A percentile compares a stretch with the other conserved stretches of the same genome.
phyloP scores from a whole-genome alignment of 768 basidiomycete genomes.

The Xerocomus potaroensis region DNA sequence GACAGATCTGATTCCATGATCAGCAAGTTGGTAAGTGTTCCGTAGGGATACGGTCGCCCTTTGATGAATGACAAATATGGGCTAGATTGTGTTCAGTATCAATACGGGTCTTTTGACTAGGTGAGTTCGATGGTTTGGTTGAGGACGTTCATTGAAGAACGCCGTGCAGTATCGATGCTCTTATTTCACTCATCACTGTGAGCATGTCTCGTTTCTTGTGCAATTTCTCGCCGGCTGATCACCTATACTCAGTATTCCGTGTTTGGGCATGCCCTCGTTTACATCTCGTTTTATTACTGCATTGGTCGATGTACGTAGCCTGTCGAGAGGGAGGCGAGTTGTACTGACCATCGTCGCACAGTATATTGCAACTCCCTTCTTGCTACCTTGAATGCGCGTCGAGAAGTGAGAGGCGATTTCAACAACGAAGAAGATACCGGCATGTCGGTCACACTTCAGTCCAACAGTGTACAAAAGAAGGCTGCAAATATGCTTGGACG shows the following conservation, averaged over 20 bases:
- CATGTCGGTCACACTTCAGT: conserved; percentile 16
- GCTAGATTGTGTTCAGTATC: conserved; percentile 50
- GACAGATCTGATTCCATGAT: conserved; percentile 46
- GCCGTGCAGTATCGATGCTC: conserved; percentile 42
- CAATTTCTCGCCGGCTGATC: neutral
- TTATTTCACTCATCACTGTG: conserved; percentile 52
- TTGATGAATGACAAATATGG: neutral
- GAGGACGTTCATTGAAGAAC: conserved; percentile 3
- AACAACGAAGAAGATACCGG: conserved; percentile 10
- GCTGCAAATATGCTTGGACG: neutral
- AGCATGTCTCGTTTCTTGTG: neutral
- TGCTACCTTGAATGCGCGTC: conserved; percentile 54
- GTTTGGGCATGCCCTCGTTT: conserved; percentile 48
- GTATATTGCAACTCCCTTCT: conserved; percentile 62
- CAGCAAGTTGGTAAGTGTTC: conserved; percentile 35
- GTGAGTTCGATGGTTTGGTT: conserved; percentile 9
- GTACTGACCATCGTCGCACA: conserved; percentile 15
- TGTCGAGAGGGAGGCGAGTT: neutral
- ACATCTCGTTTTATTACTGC: conserved; percentile 57
- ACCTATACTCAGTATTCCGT: conserved; percentile 37
- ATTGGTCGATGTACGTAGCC: conserved; percentile 49
- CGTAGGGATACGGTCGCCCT: neutral
- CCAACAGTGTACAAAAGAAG: conserved; percentile 1
- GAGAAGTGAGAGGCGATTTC: conserved; percentile 36
- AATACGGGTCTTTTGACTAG: conserved; percentile 37